A percentile compares a stretch with the other conserved stretches of the same genome.
These are phyloP conservation scores for Solanum etuberosum DNA, from an alignment of 257 asterid genomes.

Conservation along the genomic window DNA sequence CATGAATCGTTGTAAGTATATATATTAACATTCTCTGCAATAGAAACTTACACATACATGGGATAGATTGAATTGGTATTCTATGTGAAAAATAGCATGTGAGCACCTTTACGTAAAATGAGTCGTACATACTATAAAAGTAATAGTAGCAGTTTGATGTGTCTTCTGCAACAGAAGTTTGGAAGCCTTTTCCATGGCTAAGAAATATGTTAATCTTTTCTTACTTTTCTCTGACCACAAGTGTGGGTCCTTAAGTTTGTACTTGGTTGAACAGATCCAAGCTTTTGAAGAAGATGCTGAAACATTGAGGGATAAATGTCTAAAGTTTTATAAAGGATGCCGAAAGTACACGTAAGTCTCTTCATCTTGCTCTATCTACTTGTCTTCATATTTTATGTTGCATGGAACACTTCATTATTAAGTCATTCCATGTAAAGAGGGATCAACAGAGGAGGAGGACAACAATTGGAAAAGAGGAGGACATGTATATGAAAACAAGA, in stretches of 20 bases:
- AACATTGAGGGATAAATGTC: conserved; percentile 59
- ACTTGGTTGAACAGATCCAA: conserved; percentile 61
- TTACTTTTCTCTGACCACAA: neutral
- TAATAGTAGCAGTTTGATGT: neutral
- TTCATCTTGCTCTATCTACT: neutral
- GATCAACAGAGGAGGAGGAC: neutral
- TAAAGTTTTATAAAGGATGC: conserved; percentile 89
- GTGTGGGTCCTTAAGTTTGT: conserved; percentile 8
- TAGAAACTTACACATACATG: neutral
- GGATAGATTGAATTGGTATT: neutral
- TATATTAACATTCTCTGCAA: neutral
- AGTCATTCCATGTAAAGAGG: neutral
- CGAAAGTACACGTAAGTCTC: conserved; percentile 77
- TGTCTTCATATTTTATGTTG: neutral
- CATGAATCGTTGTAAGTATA: neutral
- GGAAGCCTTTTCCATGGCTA: neutral
- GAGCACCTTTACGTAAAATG: neutral
- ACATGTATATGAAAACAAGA: neutral
- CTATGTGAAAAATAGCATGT: neutral
- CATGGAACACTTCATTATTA: neutral
- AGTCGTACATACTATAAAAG: neutral
- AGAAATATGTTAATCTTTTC: neutral
- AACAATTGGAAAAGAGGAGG: neutral
- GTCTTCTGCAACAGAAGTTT: neutral
- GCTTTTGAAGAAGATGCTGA: conserved; percentile 85